A percentile compares a stretch with the other conserved stretches of the same genome.
These are phyloP conservation scores for Teratosphaeria nubilosa DNA, from an alignment of 2,329 filamentous ascomycete species.

Conservation along the genomic window DNA sequence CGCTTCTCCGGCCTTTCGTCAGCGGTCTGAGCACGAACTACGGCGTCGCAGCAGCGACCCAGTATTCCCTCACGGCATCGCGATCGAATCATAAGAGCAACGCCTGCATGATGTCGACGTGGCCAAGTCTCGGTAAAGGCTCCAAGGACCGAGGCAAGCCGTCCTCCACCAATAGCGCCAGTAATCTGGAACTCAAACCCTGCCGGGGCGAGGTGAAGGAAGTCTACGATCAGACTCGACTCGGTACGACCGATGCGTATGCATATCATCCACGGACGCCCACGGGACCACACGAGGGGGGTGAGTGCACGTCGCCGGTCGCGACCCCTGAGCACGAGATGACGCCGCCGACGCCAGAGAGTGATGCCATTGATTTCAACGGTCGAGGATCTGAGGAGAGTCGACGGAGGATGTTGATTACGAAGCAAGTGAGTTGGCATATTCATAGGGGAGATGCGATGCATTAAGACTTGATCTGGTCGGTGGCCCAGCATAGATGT, in stretches of 20 bases:
- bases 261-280: neutral
- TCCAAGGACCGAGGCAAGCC: neutral
- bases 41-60: slow-evolving; percentile 1
- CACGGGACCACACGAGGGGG: neutral
- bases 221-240: neutral
- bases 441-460: neutral
- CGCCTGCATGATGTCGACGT: neutral
- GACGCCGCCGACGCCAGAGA: neutral
- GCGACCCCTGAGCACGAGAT: neutral
- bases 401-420: neutral
- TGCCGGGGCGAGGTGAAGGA: neutral
- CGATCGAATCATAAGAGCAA: neutral
- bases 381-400: neutral
- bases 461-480: neutral
- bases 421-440: neutral
- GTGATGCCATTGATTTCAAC: neutral
- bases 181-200: neutral
- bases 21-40: slow-evolving; percentile 11
- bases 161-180: neutral
- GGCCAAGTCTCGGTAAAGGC: neutral
- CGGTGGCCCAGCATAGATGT: no score
- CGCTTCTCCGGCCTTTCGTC: slow-evolving; percentile 35
- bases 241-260: neutral
- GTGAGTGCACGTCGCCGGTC: neutral
- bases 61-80: neutral